A percentile compares a stretch with the other conserved stretches of the same genome.
Evolutionary conservation across 2,329 filamentous ascomycete genomes (phyloP).

Genomic region (Pseudogymnoascus destructans): DNA sequence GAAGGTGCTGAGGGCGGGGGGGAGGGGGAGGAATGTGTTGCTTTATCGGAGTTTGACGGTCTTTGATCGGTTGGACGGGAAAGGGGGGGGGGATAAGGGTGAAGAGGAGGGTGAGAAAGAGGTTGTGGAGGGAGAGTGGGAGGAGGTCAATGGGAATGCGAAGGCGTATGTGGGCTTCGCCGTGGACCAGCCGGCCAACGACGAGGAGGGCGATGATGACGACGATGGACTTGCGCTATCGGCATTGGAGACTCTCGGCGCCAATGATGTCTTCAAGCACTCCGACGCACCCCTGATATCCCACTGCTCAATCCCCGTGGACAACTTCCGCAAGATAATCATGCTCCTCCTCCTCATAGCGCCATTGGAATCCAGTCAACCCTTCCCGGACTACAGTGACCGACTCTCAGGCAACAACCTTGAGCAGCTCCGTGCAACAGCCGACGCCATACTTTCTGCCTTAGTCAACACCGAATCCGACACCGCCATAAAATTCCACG

Average conservation of each 20-base stretch:
- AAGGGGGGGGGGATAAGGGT: constrained; percentile 24
- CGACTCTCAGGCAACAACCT: constrained; percentile 44
- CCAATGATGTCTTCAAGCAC: constrained; percentile 45
- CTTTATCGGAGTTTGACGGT: constrained; percentile 61
- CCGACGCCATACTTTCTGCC: constrained; percentile 50
- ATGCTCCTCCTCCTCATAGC: constrained; percentile 57
- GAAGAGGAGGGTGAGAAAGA: background rate
- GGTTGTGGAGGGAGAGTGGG: constrained; percentile 12
- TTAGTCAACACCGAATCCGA: constrained; percentile 53
- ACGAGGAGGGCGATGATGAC: constrained; percentile 34
- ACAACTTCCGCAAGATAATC: constrained; percentile 58
- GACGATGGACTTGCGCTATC: constrained; percentile 54
- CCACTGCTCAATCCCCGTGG: constrained; percentile 57
- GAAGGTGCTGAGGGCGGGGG: constrained; percentile 45
- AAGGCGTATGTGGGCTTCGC: constrained; percentile 27
- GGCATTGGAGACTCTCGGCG: constrained; percentile 54
- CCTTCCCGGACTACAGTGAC: constrained; percentile 45
- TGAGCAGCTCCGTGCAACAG: constrained; percentile 44
- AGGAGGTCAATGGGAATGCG: constrained; percentile 27
- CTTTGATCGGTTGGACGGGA: constrained; percentile 40
- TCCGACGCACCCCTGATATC: constrained; percentile 38
- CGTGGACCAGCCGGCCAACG: constrained; percentile 30
- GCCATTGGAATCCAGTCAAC: constrained; percentile 52
- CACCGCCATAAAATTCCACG: constrained; percentile 47
- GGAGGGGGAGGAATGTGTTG: constrained; percentile 46